Evolutionary conservation across 768 basidiomycete species (phyloP).

Genomic region (Trametes maxima): DNA sequence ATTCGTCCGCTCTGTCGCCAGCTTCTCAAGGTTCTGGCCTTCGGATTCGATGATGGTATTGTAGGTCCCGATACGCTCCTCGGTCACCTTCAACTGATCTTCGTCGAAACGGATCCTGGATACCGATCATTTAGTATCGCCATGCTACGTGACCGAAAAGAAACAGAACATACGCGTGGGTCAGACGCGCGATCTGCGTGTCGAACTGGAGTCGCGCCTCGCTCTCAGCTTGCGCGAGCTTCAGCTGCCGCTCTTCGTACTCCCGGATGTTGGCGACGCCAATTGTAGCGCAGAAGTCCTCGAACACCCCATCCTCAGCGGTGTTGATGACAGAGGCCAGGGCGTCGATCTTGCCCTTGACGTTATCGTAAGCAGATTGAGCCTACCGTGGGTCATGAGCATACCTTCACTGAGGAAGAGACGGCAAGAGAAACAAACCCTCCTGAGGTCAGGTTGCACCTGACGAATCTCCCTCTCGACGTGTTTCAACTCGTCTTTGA

Average conservation of each 20-base stretch:
- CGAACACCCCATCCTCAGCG: slow-evolving; percentile 83
- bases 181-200: slow-evolving; percentile 82
- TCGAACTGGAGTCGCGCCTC: slow-evolving; percentile 82
- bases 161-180: slow-evolving; percentile 69
- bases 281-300: slow-evolving; percentile 77
- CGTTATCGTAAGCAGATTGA: slow-evolving; percentile 49
- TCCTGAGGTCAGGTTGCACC: slow-evolving; percentile 68
- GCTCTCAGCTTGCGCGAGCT: slow-evolving; percentile 85
- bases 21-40: slow-evolving; percentile 50
- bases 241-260: slow-evolving; percentile 91
- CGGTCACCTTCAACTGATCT: slow-evolving; percentile 67
- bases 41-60: slow-evolving; percentile 56
- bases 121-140: neutral
- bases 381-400: slow-evolving; percentile 43
- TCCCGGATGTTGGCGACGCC: slow-evolving; percentile 83
- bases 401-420: neutral
- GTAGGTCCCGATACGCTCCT: slow-evolving; percentile 63
- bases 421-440: slow-evolving; percentile 43
- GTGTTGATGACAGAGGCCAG: slow-evolving; percentile 62
- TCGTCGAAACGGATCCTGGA: slow-evolving; percentile 78
- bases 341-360: slow-evolving; percentile 56
- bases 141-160: neutral
- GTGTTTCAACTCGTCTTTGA: slow-evolving; percentile 85
- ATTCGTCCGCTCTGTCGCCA: slow-evolving; percentile 55
- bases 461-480: slow-evolving; percentile 70